phyloP scores from a whole-genome alignment of 2,329 filamentous ascomycete genomes.

The Pseudocercospora pini-densiflorae region DNA sequence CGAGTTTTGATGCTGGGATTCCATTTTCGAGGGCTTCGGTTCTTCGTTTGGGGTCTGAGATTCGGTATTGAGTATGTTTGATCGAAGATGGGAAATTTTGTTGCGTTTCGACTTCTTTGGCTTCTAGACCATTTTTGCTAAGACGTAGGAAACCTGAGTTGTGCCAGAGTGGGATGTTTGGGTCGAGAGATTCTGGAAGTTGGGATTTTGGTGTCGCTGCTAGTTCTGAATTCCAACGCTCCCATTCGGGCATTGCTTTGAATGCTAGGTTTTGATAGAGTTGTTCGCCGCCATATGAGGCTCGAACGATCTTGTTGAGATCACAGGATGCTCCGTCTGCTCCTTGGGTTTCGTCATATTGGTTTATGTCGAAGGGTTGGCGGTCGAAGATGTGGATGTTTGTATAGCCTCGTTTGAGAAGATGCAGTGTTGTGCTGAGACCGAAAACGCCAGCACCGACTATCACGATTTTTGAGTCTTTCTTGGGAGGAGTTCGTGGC shows the following conservation, averaged over 20 bases:
- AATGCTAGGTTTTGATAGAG: constrained; percentile 33
- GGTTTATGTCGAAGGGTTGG: constrained; percentile 28
- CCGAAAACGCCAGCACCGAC: constrained; percentile 53
- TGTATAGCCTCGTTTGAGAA: constrained; percentile 32
- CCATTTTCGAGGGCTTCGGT: constrained; percentile 17
- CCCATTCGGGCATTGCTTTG: constrained; percentile 40
- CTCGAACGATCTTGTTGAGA: constrained; percentile 34
- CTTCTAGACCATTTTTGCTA: constrained; percentile 24
- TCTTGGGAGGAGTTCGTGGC: constrained; percentile 12
- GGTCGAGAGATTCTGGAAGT: constrained; percentile 17
- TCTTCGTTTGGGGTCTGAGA: constrained; percentile 26
- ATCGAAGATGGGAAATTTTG: constrained; percentile 31
- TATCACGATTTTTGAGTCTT: constrained; percentile 38
- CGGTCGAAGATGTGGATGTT: constrained; percentile 42
- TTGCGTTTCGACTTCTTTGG: constrained; percentile 32
- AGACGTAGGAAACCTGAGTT: constrained; percentile 34
- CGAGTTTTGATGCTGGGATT: constrained; percentile 24
- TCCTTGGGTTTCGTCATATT: constrained; percentile 28
- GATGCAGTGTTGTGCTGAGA: constrained; percentile 45
- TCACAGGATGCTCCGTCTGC: constrained; percentile 32
- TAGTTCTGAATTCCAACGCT: constrained; percentile 37
- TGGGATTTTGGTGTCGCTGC: constrained; percentile 13
- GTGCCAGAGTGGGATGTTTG: constrained; percentile 30
- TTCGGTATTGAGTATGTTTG: constrained; percentile 35
- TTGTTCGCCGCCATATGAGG: constrained; percentile 30